Percentiles rank a stretch among this genome's conserved stretches.
Evolutionary conservation across 208 protist genomes (phyloP).

Genomic region (Crithidia thermophila): DNA sequence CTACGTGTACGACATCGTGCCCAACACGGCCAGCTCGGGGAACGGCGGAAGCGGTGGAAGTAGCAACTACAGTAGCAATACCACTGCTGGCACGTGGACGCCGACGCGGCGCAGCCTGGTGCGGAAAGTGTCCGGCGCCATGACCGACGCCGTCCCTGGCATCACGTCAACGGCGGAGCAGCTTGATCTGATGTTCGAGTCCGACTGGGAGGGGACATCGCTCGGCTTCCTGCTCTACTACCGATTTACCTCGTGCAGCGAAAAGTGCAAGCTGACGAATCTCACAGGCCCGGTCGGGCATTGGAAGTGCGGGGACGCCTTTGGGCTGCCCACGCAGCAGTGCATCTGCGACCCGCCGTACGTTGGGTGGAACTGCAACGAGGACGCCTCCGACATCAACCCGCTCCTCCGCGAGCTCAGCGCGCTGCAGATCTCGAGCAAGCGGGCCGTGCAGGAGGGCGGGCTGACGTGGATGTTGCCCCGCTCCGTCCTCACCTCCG

Average conservation of each 20-base stretch:
- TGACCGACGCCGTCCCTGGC: not conserved
- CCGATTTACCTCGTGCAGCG: conserved; percentile 40
- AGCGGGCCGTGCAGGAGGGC: not conserved
- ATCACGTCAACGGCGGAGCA: conserved; percentile 32
- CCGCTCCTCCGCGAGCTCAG: conserved; percentile 2
- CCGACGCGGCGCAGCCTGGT: conserved; percentile 4
- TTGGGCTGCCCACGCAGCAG: conserved; percentile 35
- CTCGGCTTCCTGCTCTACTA: conserved; percentile 68
- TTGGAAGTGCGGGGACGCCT: conserved; percentile 28
- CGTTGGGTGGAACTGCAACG: conserved; percentile 43
- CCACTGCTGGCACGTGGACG: not conserved
- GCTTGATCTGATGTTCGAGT: conserved; percentile 57
- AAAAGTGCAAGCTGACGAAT: conserved; percentile 11
- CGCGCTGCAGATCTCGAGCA: conserved; percentile 1
- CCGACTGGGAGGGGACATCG: conserved; percentile 44
- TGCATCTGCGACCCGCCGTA: conserved; percentile 48
- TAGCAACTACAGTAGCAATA: no score
- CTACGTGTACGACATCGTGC: conserved; percentile 49
- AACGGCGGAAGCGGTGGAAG: not conserved
- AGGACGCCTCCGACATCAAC: conserved; percentile 1
- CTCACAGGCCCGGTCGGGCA: conserved; percentile 18
- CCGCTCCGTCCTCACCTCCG: conserved; percentile 10
- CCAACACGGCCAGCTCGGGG: not conserved
- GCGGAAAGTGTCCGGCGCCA: conserved; percentile 24
- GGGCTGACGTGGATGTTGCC: conserved; percentile 29